Evolutionary conservation across 1,139 yeast species (phyloP), one percentile per base, ranked within the genome.

Genomic region (Hyphopichia burtonii): DNA sequence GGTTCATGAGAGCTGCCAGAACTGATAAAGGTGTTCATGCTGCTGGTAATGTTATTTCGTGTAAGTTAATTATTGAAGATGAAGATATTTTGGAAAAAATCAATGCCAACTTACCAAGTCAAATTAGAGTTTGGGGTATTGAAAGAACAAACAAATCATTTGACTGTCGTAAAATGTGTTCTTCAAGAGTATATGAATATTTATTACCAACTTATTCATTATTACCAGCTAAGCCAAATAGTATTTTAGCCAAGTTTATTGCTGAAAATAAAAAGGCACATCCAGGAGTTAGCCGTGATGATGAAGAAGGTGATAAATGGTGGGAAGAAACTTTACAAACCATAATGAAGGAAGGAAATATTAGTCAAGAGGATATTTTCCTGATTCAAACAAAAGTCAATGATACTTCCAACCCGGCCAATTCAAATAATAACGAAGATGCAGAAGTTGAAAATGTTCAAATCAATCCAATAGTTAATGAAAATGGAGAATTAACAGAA

Each of bases 1-100:
- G 94, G 0, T 87, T 94, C 56, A 86, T 88, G 87, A 79, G 99
- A 55, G 96, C 98, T 37, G 99, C 99, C 3, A 77, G 99, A 64
- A 93, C 99, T 4, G 99, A 93, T 62, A 94, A 93, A 65, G 99
- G 99, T 47, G 99, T 93, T 14, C 99, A 93, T 65, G 99, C 99
- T 20, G 98, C 98, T 4, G 98, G 99, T 22, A 93, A 93, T 59
- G 90, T 93, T 25, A 81, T 94, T 36, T 86, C 96, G 8, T 72
- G 89, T 55, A 93, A 93, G 60, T 70, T 93, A 71, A 90, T 91
- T 54, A 78, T 91, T 44, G 97, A 91, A 59, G 98, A 91, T 55
- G 78, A 76, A n/a, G 85, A 86, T 42, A 76, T 91, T 41, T 73
- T 86, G 36, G 72, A 74, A 35, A 86, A 82, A 60, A 85, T 94